A percentile compares a stretch with the other conserved stretches of the same genome.
phyloP scores from a whole-genome alignment of 1,284 basidiomycete genomes.

The Marasmius tenuissimus region DNA sequence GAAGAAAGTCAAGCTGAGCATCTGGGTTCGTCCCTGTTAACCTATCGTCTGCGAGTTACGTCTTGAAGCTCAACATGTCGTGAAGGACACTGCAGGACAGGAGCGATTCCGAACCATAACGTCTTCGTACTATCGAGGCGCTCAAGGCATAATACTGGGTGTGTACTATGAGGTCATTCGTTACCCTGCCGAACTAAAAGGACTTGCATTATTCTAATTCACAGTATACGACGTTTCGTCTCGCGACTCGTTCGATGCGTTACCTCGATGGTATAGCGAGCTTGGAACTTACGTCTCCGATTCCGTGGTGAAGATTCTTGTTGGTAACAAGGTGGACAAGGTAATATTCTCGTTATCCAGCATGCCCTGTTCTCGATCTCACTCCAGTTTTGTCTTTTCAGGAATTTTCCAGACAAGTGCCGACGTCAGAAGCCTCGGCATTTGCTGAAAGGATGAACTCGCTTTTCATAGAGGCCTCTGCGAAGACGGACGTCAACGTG shows the following conservation, averaged over 20 bases:
- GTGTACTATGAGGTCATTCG: conserved; percentile 14
- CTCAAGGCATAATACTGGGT: conserved; percentile 93
- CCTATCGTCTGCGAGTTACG: background rate
- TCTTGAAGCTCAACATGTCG: conserved; percentile 5
- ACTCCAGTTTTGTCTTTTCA: conserved; percentile 26
- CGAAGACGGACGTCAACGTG: conserved; percentile 85
- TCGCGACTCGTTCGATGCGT: conserved; percentile 87
- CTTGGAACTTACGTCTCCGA: conserved; percentile 90
- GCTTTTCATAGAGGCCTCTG: conserved; percentile 86
- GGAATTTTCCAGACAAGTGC: conserved; percentile 90
- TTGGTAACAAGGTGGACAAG: conserved; percentile 96
- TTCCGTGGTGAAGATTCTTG: conserved; percentile 92
- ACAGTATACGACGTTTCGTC: conserved; percentile 94
- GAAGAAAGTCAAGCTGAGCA: conserved; percentile 78
- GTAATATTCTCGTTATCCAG: conserved; percentile 34
- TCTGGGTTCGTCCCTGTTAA: conserved; percentile 59
- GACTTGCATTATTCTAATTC: background rate
- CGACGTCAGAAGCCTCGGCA: conserved; percentile 73
- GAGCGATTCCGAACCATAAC: conserved; percentile 92
- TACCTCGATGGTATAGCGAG: conserved; percentile 92
- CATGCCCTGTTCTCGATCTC: background rate
- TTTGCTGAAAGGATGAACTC: conserved; percentile 85
- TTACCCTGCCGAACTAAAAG: background rate
- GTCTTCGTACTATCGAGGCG: conserved; percentile 89
- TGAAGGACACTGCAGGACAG: conserved; percentile 89